phyloP scores from a whole-genome alignment of 2,329 filamentous ascomycete genomes.

The Colletotrichum sp. region DNA sequence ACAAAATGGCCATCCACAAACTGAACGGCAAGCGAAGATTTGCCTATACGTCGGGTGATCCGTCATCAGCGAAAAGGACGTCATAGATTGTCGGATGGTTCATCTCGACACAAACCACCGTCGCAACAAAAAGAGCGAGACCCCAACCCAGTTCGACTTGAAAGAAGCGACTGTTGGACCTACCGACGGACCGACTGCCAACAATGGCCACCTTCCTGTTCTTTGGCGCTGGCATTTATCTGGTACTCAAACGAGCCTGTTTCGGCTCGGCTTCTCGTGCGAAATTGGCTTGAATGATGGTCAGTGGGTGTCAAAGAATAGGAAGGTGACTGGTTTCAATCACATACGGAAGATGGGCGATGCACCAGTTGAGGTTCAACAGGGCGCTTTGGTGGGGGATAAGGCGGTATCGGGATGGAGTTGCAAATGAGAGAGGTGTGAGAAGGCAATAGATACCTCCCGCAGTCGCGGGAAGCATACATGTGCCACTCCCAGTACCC shows the following conservation, averaged over 20 bases:
- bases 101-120: not conserved
- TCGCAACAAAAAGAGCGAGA: not conserved
- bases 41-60: conserved; percentile 63
- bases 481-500: not conserved
- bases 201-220: conserved; percentile 96
- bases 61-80: not conserved
- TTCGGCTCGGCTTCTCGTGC: not conserved
- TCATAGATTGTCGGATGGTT: not conserved
- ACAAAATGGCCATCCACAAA: conserved; percentile 98
- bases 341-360: not conserved
- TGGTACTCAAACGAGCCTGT: not conserved
- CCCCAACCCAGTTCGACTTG: not conserved
- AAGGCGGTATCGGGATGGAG: not conserved
- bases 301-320: not conserved
- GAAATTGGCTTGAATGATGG: not conserved
- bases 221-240: conserved; percentile 73
- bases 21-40: conserved; percentile 95
- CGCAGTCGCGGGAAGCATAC: not conserved
- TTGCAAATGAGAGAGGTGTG: not conserved
- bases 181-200: conserved; percentile 85
- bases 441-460: not conserved
- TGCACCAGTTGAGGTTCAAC: not conserved
- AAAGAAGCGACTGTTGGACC: conserved; percentile 26
- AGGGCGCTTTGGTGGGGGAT: not conserved
- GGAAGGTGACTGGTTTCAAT: not conserved